A percentile compares a stretch with the other conserved stretches of the same genome.
Conservation (phyloP, 805 yeast species). For the Lipomyces yamadae region DNA sequence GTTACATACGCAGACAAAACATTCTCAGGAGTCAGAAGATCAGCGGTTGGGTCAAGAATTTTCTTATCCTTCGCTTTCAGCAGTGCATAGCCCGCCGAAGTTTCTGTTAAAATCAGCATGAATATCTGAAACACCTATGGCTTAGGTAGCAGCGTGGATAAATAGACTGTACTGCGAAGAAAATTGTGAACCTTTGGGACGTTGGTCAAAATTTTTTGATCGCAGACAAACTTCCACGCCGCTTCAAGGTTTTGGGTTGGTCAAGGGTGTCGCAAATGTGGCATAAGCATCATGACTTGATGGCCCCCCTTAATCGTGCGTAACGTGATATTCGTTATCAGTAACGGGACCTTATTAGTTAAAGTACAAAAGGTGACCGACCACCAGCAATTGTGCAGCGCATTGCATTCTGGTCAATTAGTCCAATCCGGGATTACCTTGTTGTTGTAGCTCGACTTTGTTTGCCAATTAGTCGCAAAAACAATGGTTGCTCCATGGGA, state of each 20-base stretch:
- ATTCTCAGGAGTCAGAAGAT: constrained; percentile 31
- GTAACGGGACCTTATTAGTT: no score
- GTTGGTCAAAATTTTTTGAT: background rate
- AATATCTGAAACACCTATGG: background rate
- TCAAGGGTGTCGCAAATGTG: background rate
- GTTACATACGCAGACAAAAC: constrained; percentile 36
- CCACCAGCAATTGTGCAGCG: background rate
- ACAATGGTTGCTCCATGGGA: constrained; percentile 27
- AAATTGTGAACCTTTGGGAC: background rate
- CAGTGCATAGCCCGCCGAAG: constrained; percentile 98
- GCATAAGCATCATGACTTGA: background rate
- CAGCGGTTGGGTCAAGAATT: constrained; percentile 78
- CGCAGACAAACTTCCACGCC: background rate
- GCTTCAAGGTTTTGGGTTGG: background rate
- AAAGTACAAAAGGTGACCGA: no score
- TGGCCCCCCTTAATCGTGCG: no score
- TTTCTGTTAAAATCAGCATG: constrained; percentile 76
- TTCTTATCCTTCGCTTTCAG: constrained; percentile 97
- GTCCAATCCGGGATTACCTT: background rate
- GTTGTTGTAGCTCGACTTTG: background rate
- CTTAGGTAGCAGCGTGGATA: background rate
- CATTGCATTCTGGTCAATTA: background rate
- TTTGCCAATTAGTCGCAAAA: background rate
- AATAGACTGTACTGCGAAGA: background rate
- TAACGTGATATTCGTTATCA: no score